Base-by-base conservation (phyloP, 257 asterid genomes). In the Scutellaria galericulata region DNA sequence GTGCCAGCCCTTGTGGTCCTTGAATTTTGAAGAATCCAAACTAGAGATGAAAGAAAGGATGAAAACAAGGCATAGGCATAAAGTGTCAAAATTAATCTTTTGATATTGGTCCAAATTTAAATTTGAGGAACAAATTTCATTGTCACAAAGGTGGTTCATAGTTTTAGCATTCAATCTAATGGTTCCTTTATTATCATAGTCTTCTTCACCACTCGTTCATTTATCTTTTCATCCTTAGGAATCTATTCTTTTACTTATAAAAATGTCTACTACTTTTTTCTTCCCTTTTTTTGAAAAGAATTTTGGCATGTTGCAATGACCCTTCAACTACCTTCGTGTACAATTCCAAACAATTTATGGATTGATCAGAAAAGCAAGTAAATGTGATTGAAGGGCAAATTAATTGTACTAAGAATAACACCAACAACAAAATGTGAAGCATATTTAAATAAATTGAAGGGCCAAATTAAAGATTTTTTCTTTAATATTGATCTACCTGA, bases 1-100 rank as follows among this genome's bases (percentile, higher is more conserved):
- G 70, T 58, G 74, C 63, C 68, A 45, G 14, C 48, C 24, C 7
- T 37, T 11, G 77, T 70, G 72, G 74, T 72, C 73, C 78, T 27
- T 6, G 3, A 37, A 46, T 37, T 8, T 9, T 14, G 66, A 40
- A 22, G 70, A 75, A 75, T 74, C 55, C 45, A 63, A 50, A 35
- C 9, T 64, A 9, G 57, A 7, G 48, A 10, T 22, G 13, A 46
- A 14, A 37, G 55, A 35, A 31, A 14, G 20, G 55, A 35, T 7
- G 55, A 58, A 57, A 45, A 56, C 53, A 44, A 53, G 63, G 5
- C 37, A 12, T 73, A 42, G 67, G 76, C 55, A 53, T 52, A 54
- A 63, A 35, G 67, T 68, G 65, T 45, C 10, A 1, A 2, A 40
- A 37, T 56, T 39, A 60, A 60, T 35, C 66, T 39, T 61, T 52